Evolutionary conservation across 306 rosid genomes (phyloP).

Genomic region (Fagus sylvatica): DNA sequence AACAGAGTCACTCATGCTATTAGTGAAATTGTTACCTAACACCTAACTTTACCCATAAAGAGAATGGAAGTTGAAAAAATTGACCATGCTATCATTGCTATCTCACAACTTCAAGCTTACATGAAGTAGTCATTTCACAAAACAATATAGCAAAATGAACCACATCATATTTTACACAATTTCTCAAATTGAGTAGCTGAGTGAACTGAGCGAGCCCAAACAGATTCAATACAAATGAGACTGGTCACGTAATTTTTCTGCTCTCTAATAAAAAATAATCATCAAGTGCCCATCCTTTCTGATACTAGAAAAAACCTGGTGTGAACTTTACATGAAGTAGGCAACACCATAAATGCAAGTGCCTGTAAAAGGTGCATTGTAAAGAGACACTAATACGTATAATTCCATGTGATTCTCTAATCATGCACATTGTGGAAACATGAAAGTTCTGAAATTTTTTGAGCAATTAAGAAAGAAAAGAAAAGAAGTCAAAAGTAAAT

Average conservation of each 20-base stretch:
- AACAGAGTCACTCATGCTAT: neutral
- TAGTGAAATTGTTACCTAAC: neutral
- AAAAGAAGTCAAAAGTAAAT: slow-evolving; percentile 4
- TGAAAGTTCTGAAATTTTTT: too few species aligned
- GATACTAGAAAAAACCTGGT: neutral
- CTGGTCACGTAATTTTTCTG: neutral
- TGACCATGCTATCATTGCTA: neutral
- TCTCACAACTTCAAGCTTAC: neutral
- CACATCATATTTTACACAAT: neutral
- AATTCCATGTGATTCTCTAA: neutral
- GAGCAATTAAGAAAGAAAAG: neutral
- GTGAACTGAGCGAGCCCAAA: neutral
- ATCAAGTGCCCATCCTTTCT: neutral
- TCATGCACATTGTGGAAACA: too few species aligned
- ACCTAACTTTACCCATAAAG: neutral
- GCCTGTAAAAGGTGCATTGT: neutral
- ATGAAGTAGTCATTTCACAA: neutral
- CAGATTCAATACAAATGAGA: neutral
- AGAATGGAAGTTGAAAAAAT: neutral
- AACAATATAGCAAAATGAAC: neutral
- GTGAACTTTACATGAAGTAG: neutral
- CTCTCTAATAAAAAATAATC: neutral
- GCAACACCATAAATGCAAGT: neutral
- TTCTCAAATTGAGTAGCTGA: neutral
- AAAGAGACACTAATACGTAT: neutral